These are phyloP conservation scores for Santalum album DNA, from an alignment of 164 flowering plant genomes.

Conservation along the genomic window DNA sequence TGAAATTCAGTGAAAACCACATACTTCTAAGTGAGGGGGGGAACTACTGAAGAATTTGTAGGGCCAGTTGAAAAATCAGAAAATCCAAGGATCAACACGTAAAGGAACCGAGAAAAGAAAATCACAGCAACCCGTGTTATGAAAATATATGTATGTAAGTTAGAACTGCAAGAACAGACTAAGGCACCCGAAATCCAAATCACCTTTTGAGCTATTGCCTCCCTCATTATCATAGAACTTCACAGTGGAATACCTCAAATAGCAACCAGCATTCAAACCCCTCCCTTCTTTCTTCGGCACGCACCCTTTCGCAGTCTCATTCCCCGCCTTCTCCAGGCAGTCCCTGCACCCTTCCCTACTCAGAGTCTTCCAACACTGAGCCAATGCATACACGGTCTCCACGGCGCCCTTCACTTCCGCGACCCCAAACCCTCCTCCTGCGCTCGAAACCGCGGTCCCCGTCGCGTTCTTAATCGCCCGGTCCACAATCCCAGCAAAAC, in stretches of 20 bases:
- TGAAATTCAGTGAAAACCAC: no score
- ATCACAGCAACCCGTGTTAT: no score
- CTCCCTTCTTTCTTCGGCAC: conserved; percentile 46
- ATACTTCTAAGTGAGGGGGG: no score
- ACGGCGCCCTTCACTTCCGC: conserved; percentile 12
- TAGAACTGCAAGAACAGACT: no score
- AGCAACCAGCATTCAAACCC: conserved; percentile 69
- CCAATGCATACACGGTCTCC: conserved; percentile 34
- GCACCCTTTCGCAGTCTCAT: conserved; percentile 27
- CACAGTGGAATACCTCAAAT: conserved; percentile 56
- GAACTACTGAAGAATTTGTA: no score
- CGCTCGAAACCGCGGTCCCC: conserved; percentile 16
- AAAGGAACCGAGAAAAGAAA: no score
- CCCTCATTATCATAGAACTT: conserved; percentile 44
- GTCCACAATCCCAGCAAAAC: conserved; percentile 16
- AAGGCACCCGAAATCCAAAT: no score
- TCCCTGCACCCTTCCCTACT: conserved; percentile 33
- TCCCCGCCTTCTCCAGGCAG: conserved; percentile 49
- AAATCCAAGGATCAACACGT: no score
- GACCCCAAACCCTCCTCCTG: conserved; percentile 28
- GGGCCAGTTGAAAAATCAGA: no score
- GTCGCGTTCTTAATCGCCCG: conserved; percentile 22
- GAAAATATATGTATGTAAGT: no score
- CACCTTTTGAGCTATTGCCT: no score
- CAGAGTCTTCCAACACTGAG: conserved; percentile 70